Base-by-base conservation (phyloP, 306 rosid species). In the Cercis canadensis region DNA sequence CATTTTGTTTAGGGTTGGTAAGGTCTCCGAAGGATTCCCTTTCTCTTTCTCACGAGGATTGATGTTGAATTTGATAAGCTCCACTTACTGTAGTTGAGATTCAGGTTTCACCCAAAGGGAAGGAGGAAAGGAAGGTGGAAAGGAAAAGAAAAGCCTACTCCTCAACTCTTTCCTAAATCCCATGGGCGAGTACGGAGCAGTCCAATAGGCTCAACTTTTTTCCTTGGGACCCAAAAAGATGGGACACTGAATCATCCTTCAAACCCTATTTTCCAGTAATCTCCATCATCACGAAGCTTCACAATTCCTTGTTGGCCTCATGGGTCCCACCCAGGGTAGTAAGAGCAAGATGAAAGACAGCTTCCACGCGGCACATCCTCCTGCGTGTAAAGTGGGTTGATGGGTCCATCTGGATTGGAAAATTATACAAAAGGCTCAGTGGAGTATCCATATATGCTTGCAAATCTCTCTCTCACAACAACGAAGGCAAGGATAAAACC, bases 401-500 rank as follows among this genome's bases (percentile, higher is more conserved):
- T 57, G 88, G 82, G 32, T 76, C 87, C 84, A 77, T 64, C 37
- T 71, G 63, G 86, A 82, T 75, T 62, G 36, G 77, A 81, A 75
- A 74, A 84, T 84, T 76, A 69, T 65, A 55, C 39, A 61, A 70
- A 74, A 58, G 51, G 41, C 29, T 70, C 0, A 80, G 90, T 92
- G 87, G 92, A 86, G 75, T 31, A 82, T 82, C 88, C 87, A 84
- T 66, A 39, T 70, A 37, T 37, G 64, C 43, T 67, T 45, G n/a
- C 17, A 74, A 64, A 76, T 73, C 55, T 68, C 75, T 81, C 80
- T 70, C 60, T 47, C 3, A 24, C 50, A 21, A 57, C 9, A 8
- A 61, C 74, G 72, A 52, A 50, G n/a, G 47, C 21, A 66, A 37
- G 49, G 13, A 24, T 53, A 44, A 72, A 34, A 50, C 57, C 21